Evolutionary conservation across 371 early-diverging fungal genomes (phyloP).

Genomic region (Funneliformis caledonium): DNA sequence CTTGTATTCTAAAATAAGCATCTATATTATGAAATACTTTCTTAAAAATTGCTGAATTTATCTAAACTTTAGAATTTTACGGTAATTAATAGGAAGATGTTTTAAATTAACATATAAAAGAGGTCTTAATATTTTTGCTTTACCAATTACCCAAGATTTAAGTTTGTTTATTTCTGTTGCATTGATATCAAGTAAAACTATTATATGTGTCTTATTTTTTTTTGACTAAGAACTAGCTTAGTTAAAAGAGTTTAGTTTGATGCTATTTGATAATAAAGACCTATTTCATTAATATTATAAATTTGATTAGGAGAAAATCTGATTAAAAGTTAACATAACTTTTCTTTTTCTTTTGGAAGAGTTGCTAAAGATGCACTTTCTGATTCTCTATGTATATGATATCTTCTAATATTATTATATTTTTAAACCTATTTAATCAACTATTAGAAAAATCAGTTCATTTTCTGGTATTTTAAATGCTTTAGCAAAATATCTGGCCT

Average conservation of each 20-base stretch:
- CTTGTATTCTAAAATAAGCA: slow-evolving; percentile 7
- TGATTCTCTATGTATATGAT: background rate
- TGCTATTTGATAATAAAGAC: background rate
- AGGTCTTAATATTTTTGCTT: slow-evolving; percentile 22
- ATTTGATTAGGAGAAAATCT: background rate
- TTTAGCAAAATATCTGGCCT: slow-evolving; percentile 1
- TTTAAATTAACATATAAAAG: slow-evolving; percentile 30
- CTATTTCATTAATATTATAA: slow-evolving; percentile 10
- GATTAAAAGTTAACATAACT: background rate
- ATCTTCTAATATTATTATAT: background rate
- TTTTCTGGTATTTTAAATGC: background rate
- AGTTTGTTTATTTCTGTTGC: slow-evolving; percentile 37
- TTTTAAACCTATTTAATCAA: slow-evolving; percentile 14
- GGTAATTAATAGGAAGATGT: slow-evolving; percentile 21
- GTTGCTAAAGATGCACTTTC: slow-evolving; percentile 2
- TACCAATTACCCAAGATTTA: slow-evolving; percentile 30
- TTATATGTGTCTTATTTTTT: slow-evolving; percentile 32
- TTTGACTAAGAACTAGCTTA: background rate
- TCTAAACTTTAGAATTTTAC: slow-evolving; percentile 36
- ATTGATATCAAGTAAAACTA: slow-evolving; percentile 37
- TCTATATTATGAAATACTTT: background rate
- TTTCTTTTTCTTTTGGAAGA: slow-evolving; percentile 13
- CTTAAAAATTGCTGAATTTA: slow-evolving; percentile 12
- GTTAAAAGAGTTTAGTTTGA: background rate
- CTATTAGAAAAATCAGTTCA: background rate